Evolutionary conservation across 2,329 filamentous ascomycete genomes (phyloP).

Genomic region (Xylaria sp.): DNA sequence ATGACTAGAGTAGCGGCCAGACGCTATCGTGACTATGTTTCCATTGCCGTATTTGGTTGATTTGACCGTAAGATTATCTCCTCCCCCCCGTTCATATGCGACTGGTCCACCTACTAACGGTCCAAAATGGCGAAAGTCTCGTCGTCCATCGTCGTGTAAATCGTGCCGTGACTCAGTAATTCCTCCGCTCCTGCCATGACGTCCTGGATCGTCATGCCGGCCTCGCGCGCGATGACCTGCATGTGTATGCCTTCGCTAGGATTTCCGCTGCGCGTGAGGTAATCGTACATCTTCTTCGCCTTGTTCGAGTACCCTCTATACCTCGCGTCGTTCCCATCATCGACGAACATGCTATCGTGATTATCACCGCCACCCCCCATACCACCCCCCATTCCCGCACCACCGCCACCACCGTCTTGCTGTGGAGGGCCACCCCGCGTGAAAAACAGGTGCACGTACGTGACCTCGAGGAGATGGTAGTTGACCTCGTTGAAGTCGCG

Average conservation of each 20-base stretch:
- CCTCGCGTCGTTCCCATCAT: constrained; percentile 55
- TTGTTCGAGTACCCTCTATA: constrained; percentile 61
- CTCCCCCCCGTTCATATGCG: neutral
- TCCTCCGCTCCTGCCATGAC: constrained; percentile 85
- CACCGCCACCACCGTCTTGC: constrained; percentile 43
- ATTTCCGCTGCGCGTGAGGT: constrained; percentile 73
- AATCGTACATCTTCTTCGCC: constrained; percentile 77
- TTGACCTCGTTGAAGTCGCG: constrained; percentile 91
- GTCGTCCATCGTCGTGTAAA: constrained; percentile 94
- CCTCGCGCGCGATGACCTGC: constrained; percentile 75
- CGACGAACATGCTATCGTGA: constrained; percentile 67
- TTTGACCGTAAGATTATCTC: neutral
- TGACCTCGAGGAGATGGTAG: constrained; percentile 91
- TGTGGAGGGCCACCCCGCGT: constrained; percentile 68
- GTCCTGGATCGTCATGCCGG: constrained; percentile 74
- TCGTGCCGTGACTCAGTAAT: constrained; percentile 75
- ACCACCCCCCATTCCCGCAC: constrained; percentile 44
- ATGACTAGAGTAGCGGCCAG: constrained; percentile 16
- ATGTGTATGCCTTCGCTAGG: constrained; percentile 87
- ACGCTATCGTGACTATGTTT: neutral
- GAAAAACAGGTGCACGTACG: constrained; percentile 87
- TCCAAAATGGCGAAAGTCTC: constrained; percentile 90
- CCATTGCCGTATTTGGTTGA: neutral
- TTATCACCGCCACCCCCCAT: constrained; percentile 52
- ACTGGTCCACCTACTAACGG: constrained; percentile 45